Evolutionary conservation across 169 alveolate species (phyloP), one percentile per base, ranked within the genome.

Genomic region (Eimeria brunetti): DNA sequence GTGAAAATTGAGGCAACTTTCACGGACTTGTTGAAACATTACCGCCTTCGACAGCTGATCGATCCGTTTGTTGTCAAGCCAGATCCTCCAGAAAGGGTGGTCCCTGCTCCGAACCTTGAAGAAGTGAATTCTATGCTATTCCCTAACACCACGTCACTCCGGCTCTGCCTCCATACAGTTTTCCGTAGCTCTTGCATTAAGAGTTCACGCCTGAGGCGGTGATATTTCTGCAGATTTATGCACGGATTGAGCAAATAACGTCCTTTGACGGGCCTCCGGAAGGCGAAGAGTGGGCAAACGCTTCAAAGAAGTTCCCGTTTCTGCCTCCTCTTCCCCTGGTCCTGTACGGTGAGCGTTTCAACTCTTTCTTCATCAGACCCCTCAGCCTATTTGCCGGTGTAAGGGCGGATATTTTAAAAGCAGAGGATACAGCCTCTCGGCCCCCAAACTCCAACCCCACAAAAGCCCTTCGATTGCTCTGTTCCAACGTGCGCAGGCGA

Each of bases 261-360:
- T 78, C 95, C 27, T 73, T 91, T 16, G 90, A 78, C 27, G 81
- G 36, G 38, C 90, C 95, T 12, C 95, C 95, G 24, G 90, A 91
- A 27, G 90, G 89, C 58, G 81, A 83, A 27, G 80, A 83, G n/a
- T 60, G 84, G 81, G 85, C 44, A 27, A 64, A 76, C 14, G 88
- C 62, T 60, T 38, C 95, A 27, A 53, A 76, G 69, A 27, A 16
- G 38, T 91, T 91, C 9, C 95, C 95, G 3, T 91, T 91, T 49
- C 95, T 91, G 2, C 95, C 95, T 33, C 90, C 95, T 0, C 90
- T 91, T n/a, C 95, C 95, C 1, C 49, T 64, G 36, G 90, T 91
- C 16, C 78, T 91, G 62, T 91, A 76, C 58, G 95, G 95, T 91
- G 62, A 51, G 86, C 30, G 9, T 12, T 69, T 69, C 16, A 69